Base-by-base conservation (phyloP, 257 asterid species). In the Anisodus tanguticus region DNA sequence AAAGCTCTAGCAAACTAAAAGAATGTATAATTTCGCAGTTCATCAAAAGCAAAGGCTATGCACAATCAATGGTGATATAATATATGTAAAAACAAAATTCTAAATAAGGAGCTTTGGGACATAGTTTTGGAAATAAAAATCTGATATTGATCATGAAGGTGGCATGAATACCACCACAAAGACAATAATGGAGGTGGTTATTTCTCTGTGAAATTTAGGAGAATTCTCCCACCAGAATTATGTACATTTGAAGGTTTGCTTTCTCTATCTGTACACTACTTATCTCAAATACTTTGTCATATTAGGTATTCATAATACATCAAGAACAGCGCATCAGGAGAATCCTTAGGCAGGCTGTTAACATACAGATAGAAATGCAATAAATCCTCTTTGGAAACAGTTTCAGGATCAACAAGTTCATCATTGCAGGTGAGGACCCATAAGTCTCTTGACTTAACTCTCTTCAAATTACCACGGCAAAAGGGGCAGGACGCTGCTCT, bases 401-500 rank as follows among this genome's bases (percentile, higher is more conserved):
- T 86, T 2, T 90, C 91, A 0, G 85, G 89, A 85, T 96, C 97
- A 9, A 92, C 92, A 85, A 91, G 92, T 7, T 96, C 99, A 57
- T 92, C 97, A 79, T 88, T 88, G 84, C 93, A 84, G 0, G 94
- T 95, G 55, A 95, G 95, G 82, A 92, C 95, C 98, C 99, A 95
- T 13, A 95, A 90, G 79, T 95, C 99, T 64, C 92, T 87, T 0
- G 98, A 94, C 78, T 86, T 84, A 6, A 95, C 98, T 83, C 97
- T 89, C 85, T 88, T 91, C 74, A 95, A 85, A 49, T 92, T 92
- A 39, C 97, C 98, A 0, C 98, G 97, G 80, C 98, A 95, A 87
- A 94, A 94, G 2, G 99, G 99, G 84, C 98, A 94, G 6, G 98
- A 94, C 84, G 91, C 94, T 0, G 98, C 93, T 89, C 98, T 91